A percentile compares a stretch with the other conserved stretches of the same genome.
Conservation (phyloP, 768 basidiomycete genomes). For the Suillus ampliporus region DNA sequence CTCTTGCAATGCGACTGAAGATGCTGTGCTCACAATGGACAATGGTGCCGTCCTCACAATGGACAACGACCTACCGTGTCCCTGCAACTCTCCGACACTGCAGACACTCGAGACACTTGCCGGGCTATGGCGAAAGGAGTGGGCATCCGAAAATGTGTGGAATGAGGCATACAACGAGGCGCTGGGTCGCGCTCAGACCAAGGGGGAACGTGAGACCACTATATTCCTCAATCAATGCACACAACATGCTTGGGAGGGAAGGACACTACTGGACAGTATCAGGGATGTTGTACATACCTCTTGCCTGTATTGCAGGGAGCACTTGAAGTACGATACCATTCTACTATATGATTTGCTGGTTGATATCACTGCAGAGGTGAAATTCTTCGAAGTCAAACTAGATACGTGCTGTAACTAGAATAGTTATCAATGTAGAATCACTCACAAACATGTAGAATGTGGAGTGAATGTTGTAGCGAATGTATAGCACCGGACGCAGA, state of each 20-base stretch:
- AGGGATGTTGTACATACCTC: not conserved
- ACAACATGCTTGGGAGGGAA: not conserved
- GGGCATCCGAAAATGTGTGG: not conserved
- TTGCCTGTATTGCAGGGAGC: not conserved
- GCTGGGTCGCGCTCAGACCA: not conserved
- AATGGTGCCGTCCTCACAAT: not conserved
- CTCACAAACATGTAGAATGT: too few species aligned
- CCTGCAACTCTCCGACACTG: not conserved
- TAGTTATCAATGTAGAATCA: too few species aligned
- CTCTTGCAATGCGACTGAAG: too few species aligned
- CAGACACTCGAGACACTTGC: too few species aligned
- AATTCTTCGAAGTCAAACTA: constrained; percentile 8
- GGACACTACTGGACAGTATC: not conserved
- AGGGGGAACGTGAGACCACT: not conserved
- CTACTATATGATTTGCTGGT: not conserved
- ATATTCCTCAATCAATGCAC: not conserved
- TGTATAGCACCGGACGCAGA: too few species aligned
- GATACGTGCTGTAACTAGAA: too few species aligned
- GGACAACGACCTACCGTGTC: not conserved
- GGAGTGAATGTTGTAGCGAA: too few species aligned
- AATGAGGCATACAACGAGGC: not conserved
- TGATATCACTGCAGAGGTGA: not conserved
- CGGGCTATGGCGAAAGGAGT: not conserved
- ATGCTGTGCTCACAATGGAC: too few species aligned
- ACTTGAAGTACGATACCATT: not conserved